Conservation (phyloP, 495 filamentous ascomycete genomes). For the Trichoderma virens region DNA sequence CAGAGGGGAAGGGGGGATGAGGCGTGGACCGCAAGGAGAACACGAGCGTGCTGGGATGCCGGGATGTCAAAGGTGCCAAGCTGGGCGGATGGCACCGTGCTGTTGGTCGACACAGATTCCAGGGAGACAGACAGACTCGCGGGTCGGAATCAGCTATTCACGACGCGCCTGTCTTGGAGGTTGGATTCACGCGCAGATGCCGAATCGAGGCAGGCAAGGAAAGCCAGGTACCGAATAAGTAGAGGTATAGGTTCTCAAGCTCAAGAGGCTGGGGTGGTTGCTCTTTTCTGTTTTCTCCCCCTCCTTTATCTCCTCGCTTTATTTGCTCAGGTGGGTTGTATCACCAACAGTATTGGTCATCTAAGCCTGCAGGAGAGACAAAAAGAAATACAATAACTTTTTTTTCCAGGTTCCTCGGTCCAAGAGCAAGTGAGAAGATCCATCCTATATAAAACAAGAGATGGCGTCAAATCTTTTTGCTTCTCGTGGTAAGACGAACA, state of each 20-base stretch:
- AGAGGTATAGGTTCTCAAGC: neutral
- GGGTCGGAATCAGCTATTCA: neutral
- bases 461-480: neutral
- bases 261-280: neutral
- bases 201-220: neutral
- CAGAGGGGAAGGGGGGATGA: neutral
- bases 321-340: neutral
- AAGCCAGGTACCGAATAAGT: neutral
- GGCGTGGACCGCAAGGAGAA: neutral
- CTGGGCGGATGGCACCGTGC: neutral
- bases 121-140: neutral
- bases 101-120: neutral
- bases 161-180: neutral
- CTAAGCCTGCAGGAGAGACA: neutral
- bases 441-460: neutral
- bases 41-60: neutral
- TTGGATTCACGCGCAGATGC: neutral
- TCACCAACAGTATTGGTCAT: neutral
- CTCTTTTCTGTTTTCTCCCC: neutral
- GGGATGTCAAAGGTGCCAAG: conserved; percentile 3
- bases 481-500: neutral
- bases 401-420: neutral
- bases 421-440: neutral
- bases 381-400: neutral
- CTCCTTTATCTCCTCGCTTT: conserved; percentile 4